Evolutionary conservation across 2,329 filamentous ascomycete species (phyloP).

Genomic region (Phaeosphaeria sp.): DNA sequence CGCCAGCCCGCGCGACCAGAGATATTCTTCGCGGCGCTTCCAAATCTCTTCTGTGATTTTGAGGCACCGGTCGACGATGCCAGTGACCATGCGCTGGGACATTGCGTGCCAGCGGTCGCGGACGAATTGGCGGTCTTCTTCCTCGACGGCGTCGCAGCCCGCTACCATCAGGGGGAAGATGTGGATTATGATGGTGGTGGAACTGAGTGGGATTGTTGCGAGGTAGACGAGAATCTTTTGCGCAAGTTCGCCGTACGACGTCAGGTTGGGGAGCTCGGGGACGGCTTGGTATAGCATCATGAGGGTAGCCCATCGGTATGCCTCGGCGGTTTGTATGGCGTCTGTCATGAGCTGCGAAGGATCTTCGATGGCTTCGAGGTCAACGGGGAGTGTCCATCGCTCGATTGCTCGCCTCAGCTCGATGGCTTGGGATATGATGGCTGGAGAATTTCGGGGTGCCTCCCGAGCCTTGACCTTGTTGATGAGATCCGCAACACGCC

Average conservation of each 20-base stretch:
- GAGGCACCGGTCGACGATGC: slow-evolving; percentile 68
- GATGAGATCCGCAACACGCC: slow-evolving; percentile 67
- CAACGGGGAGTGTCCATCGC: slow-evolving; percentile 63
- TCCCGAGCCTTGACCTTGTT: slow-evolving; percentile 61
- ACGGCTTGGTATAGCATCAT: slow-evolving; percentile 71
- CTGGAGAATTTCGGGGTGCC: slow-evolving; percentile 61
- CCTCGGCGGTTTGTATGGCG: slow-evolving; percentile 69
- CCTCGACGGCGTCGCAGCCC: slow-evolving; percentile 66
- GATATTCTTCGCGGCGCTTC: slow-evolving; percentile 66
- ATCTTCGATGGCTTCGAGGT: slow-evolving; percentile 66
- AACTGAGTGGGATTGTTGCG: slow-evolving; percentile 67
- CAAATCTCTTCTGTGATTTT: slow-evolving; percentile 71
- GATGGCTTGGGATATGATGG: slow-evolving; percentile 66
- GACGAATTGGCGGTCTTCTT: slow-evolving; percentile 69
- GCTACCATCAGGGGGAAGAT: slow-evolving; percentile 72
- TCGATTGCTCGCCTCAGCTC: slow-evolving; percentile 68
- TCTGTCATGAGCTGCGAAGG: slow-evolving; percentile 66
- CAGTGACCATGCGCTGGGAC: slow-evolving; percentile 67
- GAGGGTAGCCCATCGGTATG: slow-evolving; percentile 70
- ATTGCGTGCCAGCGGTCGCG: slow-evolving; percentile 67
- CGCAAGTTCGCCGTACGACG: slow-evolving; percentile 62
- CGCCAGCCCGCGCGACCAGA: slow-evolving; percentile 35
- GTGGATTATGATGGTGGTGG: slow-evolving; percentile 70
- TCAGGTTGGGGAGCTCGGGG: slow-evolving; percentile 68
- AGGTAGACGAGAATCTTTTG: slow-evolving; percentile 67